Conservation (phyloP, 306 rosid species). For the Cucurbita moschata region DNA sequence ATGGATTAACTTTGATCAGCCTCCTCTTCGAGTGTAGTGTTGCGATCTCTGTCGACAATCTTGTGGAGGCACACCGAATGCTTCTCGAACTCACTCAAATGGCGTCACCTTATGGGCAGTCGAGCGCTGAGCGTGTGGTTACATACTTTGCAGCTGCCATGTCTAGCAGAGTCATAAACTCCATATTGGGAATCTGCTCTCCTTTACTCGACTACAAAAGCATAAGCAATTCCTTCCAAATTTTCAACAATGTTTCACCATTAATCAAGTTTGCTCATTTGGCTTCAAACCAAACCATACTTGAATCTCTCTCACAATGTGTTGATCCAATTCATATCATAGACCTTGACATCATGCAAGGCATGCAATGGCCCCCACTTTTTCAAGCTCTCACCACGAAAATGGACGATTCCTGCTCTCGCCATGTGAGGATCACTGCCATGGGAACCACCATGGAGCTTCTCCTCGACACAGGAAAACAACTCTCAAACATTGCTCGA, state of each 20-base stretch:
- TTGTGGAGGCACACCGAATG: slow-evolving; percentile 52
- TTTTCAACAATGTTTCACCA: slow-evolving; percentile 60
- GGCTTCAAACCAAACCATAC: slow-evolving; percentile 81
- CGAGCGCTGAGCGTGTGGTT: slow-evolving; percentile 69
- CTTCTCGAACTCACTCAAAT: slow-evolving; percentile 54
- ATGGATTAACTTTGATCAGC: slow-evolving; percentile 42
- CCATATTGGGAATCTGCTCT: slow-evolving; percentile 45
- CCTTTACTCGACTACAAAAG: slow-evolving; percentile 43
- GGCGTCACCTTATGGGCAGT: slow-evolving; percentile 57
- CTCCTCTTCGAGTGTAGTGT: slow-evolving; percentile 69
- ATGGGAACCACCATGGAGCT: slow-evolving; percentile 53
- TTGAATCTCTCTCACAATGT: slow-evolving; percentile 44
- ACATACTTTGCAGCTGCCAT: slow-evolving; percentile 71
- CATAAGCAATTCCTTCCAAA: slow-evolving; percentile 47
- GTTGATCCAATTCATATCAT: slow-evolving; percentile 45
- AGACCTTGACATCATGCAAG: slow-evolving; percentile 88
- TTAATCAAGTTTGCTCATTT: slow-evolving; percentile 78
- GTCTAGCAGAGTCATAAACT: slow-evolving; percentile 56
- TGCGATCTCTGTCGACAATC: slow-evolving; percentile 65
- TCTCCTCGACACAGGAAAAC: slow-evolving; percentile 51
- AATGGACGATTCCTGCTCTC: slow-evolving; percentile 35
- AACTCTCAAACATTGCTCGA: slow-evolving; percentile 47
- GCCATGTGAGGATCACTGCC: slow-evolving; percentile 48
- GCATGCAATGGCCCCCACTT: slow-evolving; percentile 84
- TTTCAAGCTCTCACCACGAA: slow-evolving; percentile 61